Base-by-base conservation (phyloP, 768 basidiomycete genomes). In the Macrolepiota albuminosa region DNA sequence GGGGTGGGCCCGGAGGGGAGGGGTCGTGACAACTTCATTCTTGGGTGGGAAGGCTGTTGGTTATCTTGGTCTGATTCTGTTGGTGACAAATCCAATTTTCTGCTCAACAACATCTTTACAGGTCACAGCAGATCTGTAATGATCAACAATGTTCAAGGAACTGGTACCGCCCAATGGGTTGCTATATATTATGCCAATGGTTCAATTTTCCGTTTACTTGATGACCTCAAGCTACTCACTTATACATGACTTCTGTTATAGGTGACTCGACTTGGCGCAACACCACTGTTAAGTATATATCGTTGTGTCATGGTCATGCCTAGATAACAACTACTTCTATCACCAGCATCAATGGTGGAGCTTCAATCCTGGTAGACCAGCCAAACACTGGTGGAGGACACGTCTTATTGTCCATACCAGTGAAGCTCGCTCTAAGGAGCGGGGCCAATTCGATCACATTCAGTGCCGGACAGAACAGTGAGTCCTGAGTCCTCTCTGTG, bases 161-260 rank as follows among this genome's bases (percentile, higher is more conserved):
- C 72, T 45, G 84, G 84, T 6, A 65, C 66, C 10, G 72, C 73
- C 4, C 84, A 86, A 65, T 86, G 84, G 85, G 78, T 86, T n/a
- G 73, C 83, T 7, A 68, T 85, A 29, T 84, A 84, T 67, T 84
- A 79, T 66, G 82, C 84, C 6, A 86, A 85, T 65, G 83, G 81
- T 73, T 54, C 13, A 61, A 49, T 6, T 29, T 39, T 48, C 34
- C 39, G 39, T 49, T 43, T 42, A 13, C 33, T 43, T 13, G 13
- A 3, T 29, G 24, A 59, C 14, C 31, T 24, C 31, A 40, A 31
- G n/a, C 9, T 21, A 37, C 49, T 58, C 31, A 60, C 47, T n/a
- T n/a, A n/a, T n/a, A n/a, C 10, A 47, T 31, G 31, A 5, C 14
- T 6, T 31, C 40, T n/a, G n/a, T 42, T 14, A 33, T 52, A 78